phyloP scores from a whole-genome alignment of 2,329 filamentous ascomycete genomes.

The Zasmidium cellare region DNA sequence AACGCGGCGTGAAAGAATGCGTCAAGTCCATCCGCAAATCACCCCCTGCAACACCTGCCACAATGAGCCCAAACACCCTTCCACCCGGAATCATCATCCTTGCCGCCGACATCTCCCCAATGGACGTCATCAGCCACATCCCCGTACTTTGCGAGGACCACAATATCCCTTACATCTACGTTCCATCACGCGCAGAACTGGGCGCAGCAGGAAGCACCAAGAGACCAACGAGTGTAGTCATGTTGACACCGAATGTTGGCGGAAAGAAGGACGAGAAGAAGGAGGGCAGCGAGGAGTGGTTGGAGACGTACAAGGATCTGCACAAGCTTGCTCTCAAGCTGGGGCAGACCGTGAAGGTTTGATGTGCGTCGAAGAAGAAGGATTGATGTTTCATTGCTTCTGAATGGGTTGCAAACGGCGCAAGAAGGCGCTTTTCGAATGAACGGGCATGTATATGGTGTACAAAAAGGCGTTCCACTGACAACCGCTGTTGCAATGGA shows the following conservation, averaged over 20 bases:
- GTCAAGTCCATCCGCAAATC: slow-evolving; percentile 98
- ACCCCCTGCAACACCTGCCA: slow-evolving; percentile 61
- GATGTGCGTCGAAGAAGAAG: neutral
- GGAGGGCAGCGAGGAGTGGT: slow-evolving; percentile 57
- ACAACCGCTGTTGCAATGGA: too few relatives aligned
- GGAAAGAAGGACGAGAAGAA: slow-evolving; percentile 46
- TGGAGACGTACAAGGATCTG: slow-evolving; percentile 60
- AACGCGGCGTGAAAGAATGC: slow-evolving; percentile 98
- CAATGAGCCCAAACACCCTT: slow-evolving; percentile 47
- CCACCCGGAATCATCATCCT: slow-evolving; percentile 81
- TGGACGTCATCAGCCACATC: slow-evolving; percentile 98
- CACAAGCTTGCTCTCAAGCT: slow-evolving; percentile 62
- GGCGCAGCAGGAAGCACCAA: slow-evolving; percentile 93
- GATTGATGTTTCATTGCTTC: neutral
- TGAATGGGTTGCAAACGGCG: neutral
- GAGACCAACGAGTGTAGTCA: slow-evolving; percentile 92
- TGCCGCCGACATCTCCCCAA: slow-evolving; percentile 94
- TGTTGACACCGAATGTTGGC: slow-evolving; percentile 62
- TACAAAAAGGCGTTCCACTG: neutral
- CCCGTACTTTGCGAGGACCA: slow-evolving; percentile 98
- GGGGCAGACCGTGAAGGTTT: slow-evolving; percentile 57
- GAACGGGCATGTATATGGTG: neutral
- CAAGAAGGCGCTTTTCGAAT: neutral
- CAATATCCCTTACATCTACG: slow-evolving; percentile 94
- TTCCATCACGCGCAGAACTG: slow-evolving; percentile 87